These are phyloP conservation scores for Aspergillus unguis DNA, from an alignment of 2,329 filamentous ascomycete genomes.

Conservation along the genomic window DNA sequence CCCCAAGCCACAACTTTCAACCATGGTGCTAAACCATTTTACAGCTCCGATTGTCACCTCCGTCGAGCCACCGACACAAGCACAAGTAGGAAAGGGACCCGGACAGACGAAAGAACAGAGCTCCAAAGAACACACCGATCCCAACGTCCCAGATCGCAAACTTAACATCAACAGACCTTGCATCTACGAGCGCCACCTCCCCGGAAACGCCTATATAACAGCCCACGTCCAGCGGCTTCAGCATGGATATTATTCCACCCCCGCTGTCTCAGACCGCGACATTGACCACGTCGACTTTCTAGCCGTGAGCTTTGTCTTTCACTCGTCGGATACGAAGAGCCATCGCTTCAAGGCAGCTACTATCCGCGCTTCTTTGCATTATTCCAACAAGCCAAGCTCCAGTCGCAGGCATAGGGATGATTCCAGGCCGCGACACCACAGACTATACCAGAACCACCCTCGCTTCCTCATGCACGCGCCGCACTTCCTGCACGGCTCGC, in stretches of 20 bases:
- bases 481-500: conserved; percentile 48
- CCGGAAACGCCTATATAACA: conserved; percentile 49
- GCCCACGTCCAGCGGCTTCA: conserved; percentile 51
- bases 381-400: neutral
- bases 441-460: conserved; percentile 25
- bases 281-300: conserved; percentile 49
- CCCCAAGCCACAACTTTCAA: neutral
- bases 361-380: conserved; percentile 37
- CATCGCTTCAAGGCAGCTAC: conserved; percentile 50
- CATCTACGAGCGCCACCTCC: conserved; percentile 49
- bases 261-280: conserved; percentile 41
- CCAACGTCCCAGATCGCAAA: conserved; percentile 37
- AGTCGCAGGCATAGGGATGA: neutral
- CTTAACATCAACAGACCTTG: conserved; percentile 41
- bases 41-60: conserved; percentile 5
- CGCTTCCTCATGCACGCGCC: conserved; percentile 51
- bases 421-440: neutral
- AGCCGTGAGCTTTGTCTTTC: conserved; percentile 50
- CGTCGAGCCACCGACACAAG: neutral
- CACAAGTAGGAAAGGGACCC: neutral
- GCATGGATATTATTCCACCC: conserved; percentile 47
- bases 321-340: conserved; percentile 40
- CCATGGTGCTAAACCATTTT: conserved; percentile 10
- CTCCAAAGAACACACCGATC: conserved; percentile 22
- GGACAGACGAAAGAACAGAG: neutral